Base-by-base conservation (phyloP, 331 rosid species). In the Spiraea crenata region DNA sequence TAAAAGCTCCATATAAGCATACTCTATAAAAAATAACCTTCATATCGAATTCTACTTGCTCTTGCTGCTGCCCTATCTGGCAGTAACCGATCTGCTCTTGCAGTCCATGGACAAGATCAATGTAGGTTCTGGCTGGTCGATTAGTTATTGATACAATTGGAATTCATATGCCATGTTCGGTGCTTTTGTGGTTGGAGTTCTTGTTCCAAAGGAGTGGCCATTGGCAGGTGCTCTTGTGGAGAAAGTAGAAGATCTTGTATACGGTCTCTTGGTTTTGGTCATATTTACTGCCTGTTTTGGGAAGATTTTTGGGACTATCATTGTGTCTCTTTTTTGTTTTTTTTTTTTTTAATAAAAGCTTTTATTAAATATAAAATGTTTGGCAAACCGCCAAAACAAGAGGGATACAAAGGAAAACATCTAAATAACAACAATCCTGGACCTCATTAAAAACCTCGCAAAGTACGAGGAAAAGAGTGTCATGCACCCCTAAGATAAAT, bases 141-240 rank as follows among this genome's bases (percentile, higher is more conserved):
- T 85, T 92, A 67, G 74, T 57, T 62, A 92, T 96, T 3, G 98
- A 92, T 72, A 70, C 86, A 57, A 90, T 90, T 70, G 98, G 98
- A 65, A 92, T 92, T 78, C 98, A 92, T n/a, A n/a, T 76, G 92
- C 98, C 68, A 86, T 92, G 95, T 90, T 92, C 71, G 98, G 98
- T 41, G 90, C 98, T 17, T 92, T 92, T 71, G 91, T 92, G 52
- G 52, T 90, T 39, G 98, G 98, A 65, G 65, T 92, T 63, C 72
- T 92, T 59, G 74, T 92, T 63, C 95, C 92, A 4, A 92, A 84
- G 79, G 96, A 87, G 41, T 91, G 95, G 25, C 85, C 91, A 9
- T 83, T 92, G 67, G 85, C 89, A 9, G 75, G 85, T 6, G 85
- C 88, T 60, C 87, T 92, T 14, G 95, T 88, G 69, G 98, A 87